Evolutionary conservation across 179 eudicot genomes (phyloP), one percentile per base, ranked within the genome.

Genomic region (Spinacia oleracea): DNA sequence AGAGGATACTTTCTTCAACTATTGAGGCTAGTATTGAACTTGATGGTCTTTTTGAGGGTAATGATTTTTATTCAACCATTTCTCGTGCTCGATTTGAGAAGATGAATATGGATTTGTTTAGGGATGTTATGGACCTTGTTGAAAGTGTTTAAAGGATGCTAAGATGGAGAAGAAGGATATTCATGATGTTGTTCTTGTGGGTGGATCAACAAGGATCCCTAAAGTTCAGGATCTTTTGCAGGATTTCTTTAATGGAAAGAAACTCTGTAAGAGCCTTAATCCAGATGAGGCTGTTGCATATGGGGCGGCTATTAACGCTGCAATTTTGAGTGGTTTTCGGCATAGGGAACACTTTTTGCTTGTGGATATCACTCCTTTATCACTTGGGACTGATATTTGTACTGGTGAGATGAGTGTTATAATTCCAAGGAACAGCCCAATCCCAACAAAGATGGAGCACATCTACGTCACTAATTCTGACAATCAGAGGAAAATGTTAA

Each of bases 261-360:
- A 7, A 15, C 18, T 43, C 2, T 60, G 55, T 23, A 42, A 43
- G 60, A 60, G 14, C 9, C 27, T 75, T 25, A 60, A 75, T 25
- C 69, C 70, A 5, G 78, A 75, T 27, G 78, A 75, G 70, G 78
- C 58, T 42, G 78, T 75, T 25, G 78, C 78, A 0, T 43, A 16
- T 62, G 78, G 78, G 0, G 78, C 78, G 0, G 78, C 78, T 5
- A 11, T 9, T 2, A 58, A 75, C 0, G 78, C 78, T 45, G 70
- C 70, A 0, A n/a, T 43, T 40, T 42, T 75, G 53, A 16, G 38
- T 29, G 25, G 27, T 8, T 56, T 9, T 0, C 14, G 20, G 0
- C 25, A 1, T 2, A 43, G 14, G 4, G 16, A 43, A 1, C 23
- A 18, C 15, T 12, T 25, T 3, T 3, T 16, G 4, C 29, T 75